Conservation (phyloP, 768 basidiomycete genomes). For the Kwoniella dejecticola region DNA sequence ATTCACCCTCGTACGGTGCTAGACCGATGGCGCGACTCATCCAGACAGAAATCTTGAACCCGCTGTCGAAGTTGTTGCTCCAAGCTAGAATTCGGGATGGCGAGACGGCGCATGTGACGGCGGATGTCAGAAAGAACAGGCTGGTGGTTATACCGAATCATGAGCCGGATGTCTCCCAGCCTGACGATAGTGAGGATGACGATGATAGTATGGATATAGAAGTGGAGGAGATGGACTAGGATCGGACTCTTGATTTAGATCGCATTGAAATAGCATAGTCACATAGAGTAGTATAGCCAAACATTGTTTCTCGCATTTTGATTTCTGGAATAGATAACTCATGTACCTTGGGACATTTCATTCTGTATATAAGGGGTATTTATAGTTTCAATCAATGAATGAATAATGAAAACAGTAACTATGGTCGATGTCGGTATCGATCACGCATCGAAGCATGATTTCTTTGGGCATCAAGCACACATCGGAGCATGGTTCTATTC, state of each 20-base stretch:
- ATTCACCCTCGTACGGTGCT: slow-evolving; percentile 74
- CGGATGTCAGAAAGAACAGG: slow-evolving; percentile 79
- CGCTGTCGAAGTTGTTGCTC: slow-evolving; percentile 79
- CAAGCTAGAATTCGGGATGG: slow-evolving; percentile 79
- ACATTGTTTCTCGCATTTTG: too few relatives aligned
- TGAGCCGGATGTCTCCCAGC: slow-evolving; percentile 47
- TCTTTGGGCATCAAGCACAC: too few relatives aligned
- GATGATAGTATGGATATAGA: slow-evolving; percentile 66
- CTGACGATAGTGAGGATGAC: slow-evolving; percentile 40
- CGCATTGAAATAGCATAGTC: too few relatives aligned
- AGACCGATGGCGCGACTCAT: slow-evolving; percentile 89
- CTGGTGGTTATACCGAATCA: slow-evolving; percentile 82
- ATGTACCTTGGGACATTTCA: not conserved
- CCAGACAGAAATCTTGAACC: slow-evolving; percentile 89
- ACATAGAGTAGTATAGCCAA: too few relatives aligned
- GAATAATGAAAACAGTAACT: not conserved
- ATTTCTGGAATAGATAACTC: too few relatives aligned
- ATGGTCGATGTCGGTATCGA: not conserved
- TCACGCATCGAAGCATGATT: too few relatives aligned
- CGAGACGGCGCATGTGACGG: slow-evolving; percentile 72
- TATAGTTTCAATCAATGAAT: not conserved
- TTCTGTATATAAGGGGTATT: not conserved
- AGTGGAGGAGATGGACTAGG: slow-evolving; percentile 65
- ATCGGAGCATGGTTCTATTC: too few relatives aligned
- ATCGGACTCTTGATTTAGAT: slow-evolving; percentile 63